Conservation (phyloP, 2,329 filamentous ascomycete species). For the Huntiella bhutanensis region DNA sequence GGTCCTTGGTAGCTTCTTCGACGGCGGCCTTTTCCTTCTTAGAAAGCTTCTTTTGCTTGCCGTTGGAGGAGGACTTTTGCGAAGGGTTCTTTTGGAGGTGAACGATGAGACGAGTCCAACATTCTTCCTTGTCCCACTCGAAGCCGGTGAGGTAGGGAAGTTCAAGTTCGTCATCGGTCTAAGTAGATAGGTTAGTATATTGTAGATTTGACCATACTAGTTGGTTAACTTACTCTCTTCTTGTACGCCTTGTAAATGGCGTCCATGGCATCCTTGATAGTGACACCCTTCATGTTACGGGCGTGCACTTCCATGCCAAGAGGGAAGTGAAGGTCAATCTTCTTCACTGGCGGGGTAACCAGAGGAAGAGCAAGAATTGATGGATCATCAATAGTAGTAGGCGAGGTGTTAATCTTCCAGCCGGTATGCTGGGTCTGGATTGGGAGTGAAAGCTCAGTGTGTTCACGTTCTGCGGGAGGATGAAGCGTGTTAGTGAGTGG, state of each 20-base stretch:
- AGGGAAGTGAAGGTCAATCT: constrained; percentile 84
- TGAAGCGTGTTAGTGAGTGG: constrained; percentile 6
- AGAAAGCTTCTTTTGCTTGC: constrained; percentile 47
- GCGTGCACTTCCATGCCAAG: constrained; percentile 74
- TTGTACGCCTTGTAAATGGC: constrained; percentile 93
- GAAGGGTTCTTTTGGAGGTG: constrained; percentile 55
- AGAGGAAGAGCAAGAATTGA: constrained; percentile 67
- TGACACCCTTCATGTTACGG: constrained; percentile 83
- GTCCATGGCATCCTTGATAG: constrained; percentile 90
- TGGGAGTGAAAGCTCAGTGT: constrained; percentile 52
- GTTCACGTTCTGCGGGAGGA: constrained; percentile 44
- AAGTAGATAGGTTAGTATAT: not conserved
- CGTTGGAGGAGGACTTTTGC: constrained; percentile 23
- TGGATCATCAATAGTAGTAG: constrained; percentile 60
- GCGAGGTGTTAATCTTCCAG: constrained; percentile 89
- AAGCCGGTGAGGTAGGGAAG: constrained; percentile 78
- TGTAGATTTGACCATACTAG: not conserved
- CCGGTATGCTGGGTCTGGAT: constrained; percentile 72
- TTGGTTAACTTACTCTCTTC: constrained; percentile 54
- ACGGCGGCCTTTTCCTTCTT: constrained; percentile 22
- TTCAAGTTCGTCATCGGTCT: constrained; percentile 86
- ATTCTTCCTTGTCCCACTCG: constrained; percentile 90
- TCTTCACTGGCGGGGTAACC: constrained; percentile 69
- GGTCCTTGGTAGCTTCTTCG: constrained; percentile 6
- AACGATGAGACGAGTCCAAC: constrained; percentile 71